These are phyloP conservation scores for Diplosphaera chodatii DNA, from an alignment of 139 green algal species.

Conservation along the genomic window DNA sequence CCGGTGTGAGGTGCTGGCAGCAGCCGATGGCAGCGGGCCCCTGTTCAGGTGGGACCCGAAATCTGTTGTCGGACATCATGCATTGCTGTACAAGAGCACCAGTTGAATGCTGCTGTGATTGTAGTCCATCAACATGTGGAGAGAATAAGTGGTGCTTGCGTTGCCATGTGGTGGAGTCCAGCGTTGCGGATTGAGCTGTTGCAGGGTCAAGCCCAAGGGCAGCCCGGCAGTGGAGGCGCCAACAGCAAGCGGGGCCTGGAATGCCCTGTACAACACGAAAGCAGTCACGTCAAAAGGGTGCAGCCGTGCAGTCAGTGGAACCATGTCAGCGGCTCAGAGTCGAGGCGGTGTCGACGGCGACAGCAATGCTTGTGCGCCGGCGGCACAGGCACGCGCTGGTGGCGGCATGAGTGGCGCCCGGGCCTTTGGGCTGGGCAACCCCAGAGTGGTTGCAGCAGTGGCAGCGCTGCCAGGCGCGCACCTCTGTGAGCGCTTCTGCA, in stretches of 20 bases:
- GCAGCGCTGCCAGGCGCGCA: slow-evolving; percentile 32
- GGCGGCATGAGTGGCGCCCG: slow-evolving; percentile 18
- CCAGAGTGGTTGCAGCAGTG: slow-evolving; percentile 25
- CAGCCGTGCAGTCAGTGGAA: too few species aligned
- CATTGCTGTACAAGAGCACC: background rate
- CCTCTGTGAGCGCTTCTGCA: slow-evolving; percentile 40
- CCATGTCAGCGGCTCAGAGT: too few species aligned
- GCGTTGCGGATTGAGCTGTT: background rate
- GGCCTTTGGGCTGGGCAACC: slow-evolving; percentile 44
- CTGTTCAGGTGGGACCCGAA: slow-evolving; percentile 63
- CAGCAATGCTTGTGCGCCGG: background rate
- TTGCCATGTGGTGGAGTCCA: background rate
- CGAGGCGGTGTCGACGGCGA: background rate
- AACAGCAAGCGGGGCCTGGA: slow-evolving; percentile 45
- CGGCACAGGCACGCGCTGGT: slow-evolving; percentile 1
- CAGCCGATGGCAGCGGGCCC: slow-evolving; percentile 31
- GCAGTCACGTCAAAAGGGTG: too few species aligned
- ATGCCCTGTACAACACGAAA: slow-evolving; percentile 30
- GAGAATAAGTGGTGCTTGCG: background rate
- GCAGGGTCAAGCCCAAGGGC: slow-evolving; percentile 47
- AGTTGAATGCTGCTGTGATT: too few species aligned
- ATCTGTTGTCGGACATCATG: too few species aligned
- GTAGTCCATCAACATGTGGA: too few species aligned
- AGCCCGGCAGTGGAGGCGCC: slow-evolving; percentile 21
- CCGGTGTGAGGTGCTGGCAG: slow-evolving; percentile 33